phyloP scores from a whole-genome alignment of 495 filamentous ascomycete genomes.

The Aspergillus baeticus region DNA sequence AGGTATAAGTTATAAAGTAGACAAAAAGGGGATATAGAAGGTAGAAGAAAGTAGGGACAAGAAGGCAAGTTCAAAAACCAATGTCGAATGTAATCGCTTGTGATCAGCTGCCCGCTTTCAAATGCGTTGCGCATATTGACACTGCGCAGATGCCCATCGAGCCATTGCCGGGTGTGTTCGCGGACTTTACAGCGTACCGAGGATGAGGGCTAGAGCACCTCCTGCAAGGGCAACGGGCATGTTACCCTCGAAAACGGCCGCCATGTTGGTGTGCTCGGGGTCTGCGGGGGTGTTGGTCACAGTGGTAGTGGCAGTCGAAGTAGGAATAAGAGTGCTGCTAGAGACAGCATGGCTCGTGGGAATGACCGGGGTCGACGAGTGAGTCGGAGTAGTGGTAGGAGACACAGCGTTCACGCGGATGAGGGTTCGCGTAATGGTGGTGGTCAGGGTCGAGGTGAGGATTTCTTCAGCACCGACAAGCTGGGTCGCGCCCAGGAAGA shows the following conservation, averaged over 20 bases:
- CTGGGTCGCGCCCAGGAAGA: constrained; percentile 31
- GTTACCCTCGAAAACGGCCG: constrained; percentile 25
- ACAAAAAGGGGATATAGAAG: constrained; percentile 1
- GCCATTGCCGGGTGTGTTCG: constrained; percentile 9
- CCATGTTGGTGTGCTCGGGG: constrained; percentile 16
- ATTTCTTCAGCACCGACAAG: constrained; percentile 13
- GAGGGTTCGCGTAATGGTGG: constrained; percentile 10
- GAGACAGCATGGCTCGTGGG: constrained; percentile 5
- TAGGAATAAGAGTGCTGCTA: constrained; percentile 19
- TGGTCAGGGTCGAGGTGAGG: constrained; percentile 13
- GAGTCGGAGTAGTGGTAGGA: constrained; percentile 4
- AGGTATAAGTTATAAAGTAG: constrained; percentile 10
- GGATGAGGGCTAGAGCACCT: constrained; percentile 38
- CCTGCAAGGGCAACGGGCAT: constrained; percentile 37
- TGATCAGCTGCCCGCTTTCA: constrained; percentile 14
- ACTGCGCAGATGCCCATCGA: background rate
- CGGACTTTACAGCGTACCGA: constrained; percentile 32
- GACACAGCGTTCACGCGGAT: constrained; percentile 15
- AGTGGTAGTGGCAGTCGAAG: constrained; percentile 18
- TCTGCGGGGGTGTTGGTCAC: constrained; percentile 15
- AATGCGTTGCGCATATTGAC: background rate
- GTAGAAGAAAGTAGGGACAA: constrained; percentile 6
- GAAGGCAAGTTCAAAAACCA: constrained; percentile 21
- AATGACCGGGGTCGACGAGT: constrained; percentile 5
- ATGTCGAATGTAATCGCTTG: constrained; percentile 17